Evolutionary conservation across 2,329 filamentous ascomycete species (phyloP), one percentile per base, ranked within the genome.

Genomic region (Bimuria novae-zelandiae): DNA sequence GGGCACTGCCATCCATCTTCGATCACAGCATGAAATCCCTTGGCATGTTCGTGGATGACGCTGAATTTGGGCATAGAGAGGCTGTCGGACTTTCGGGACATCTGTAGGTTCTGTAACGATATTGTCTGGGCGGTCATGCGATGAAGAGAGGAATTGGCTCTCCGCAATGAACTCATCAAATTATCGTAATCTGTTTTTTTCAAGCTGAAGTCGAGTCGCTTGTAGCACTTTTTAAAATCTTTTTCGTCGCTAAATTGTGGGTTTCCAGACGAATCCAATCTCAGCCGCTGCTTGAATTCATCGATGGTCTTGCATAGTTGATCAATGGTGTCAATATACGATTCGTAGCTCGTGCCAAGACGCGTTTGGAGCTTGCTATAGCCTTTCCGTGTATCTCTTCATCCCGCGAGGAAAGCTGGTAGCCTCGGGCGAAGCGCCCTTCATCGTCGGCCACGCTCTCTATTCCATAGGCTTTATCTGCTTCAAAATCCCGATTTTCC

Each of bases 201-300:
- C 1, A 73, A 50, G 30, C 64, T 68, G 43, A 72, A 70, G 7
- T 55, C 60, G 1, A 71, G 55, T 8, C 67, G 51, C 27, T 68
- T 67, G 50, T 67, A 69, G 17, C 67, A 61, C 44, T 67, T 60
- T 22, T 61, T 65, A 53, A 73, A 68, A 1, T 60, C 50, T 11
- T 53, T 54, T 10, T 55, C 39, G 2, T 67, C 51, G 1, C 56
- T 49, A 27, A 69, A 61, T 52, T 63, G 61, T 5, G 62, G 57
- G 59, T 62, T 59, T 29, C 63, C 56, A 35, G 55, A 44, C 19
- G 37, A 4, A 47, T 57, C 51, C 1, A 69, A 41, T 22, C 61
- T 62, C 22, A 67, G 27, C 33, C 50, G 56, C 30, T 55, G 39
- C 29, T 56, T 58, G 36, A 68, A 64, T 3, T 17, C 33, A 1